phyloP scores from a whole-genome alignment of 2,329 filamentous ascomycete species.

The Penicillium sp. region DNA sequence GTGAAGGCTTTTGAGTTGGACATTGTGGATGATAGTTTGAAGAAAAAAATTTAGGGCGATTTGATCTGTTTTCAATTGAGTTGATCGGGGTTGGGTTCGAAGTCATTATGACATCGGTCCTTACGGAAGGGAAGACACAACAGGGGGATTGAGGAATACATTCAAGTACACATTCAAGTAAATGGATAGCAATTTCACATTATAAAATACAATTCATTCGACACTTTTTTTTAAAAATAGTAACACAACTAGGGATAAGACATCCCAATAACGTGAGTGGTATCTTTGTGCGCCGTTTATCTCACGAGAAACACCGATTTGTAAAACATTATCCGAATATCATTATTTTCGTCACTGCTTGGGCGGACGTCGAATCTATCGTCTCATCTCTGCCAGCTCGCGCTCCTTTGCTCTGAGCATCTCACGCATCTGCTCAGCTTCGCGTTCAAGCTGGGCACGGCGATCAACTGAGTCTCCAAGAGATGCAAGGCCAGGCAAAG shows the following conservation, averaged over 20 bases:
- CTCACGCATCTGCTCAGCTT: slow-evolving; percentile 74
- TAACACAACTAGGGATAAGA: slow-evolving; percentile 17
- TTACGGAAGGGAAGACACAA: too few species aligned
- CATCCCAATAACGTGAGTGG: slow-evolving; percentile 18
- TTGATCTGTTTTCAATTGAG: background rate
- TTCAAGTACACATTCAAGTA: background rate
- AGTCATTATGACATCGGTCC: slow-evolving; percentile 1
- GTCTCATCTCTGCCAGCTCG: slow-evolving; percentile 60
- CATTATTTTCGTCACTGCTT: slow-evolving; percentile 23
- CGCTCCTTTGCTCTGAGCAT: slow-evolving; percentile 70
- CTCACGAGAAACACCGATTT: slow-evolving; percentile 8
- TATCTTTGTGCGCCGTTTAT: slow-evolving; percentile 18
- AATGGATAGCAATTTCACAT: background rate
- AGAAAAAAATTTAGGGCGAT: background rate
- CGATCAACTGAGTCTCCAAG: slow-evolving; percentile 60
- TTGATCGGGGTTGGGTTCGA: background rate
- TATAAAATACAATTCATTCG: slow-evolving; percentile 9
- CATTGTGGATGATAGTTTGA: background rate
- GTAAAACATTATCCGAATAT: slow-evolving; percentile 14
- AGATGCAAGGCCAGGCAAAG: slow-evolving; percentile 42
- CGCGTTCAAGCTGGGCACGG: slow-evolving; percentile 64
- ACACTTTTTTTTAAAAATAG: slow-evolving; percentile 6
- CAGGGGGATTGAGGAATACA: background rate
- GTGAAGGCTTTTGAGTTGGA: slow-evolving; percentile 20
- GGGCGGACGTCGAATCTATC: slow-evolving; percentile 15